Conservation (phyloP, 2,329 filamentous ascomycete genomes). For the Penicillium brasilianum region DNA sequence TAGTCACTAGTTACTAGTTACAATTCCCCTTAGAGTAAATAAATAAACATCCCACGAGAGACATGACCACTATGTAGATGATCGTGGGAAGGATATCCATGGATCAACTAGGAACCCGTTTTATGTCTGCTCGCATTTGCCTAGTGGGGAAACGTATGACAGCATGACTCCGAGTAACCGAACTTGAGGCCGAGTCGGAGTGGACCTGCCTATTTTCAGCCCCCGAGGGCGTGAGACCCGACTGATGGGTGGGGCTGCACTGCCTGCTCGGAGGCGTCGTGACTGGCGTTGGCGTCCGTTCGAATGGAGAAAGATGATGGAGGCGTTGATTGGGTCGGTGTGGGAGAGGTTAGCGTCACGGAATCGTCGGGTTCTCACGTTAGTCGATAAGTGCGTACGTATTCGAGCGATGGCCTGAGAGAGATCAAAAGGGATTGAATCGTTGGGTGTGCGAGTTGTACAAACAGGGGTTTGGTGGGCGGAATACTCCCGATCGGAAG, state of each 20-base stretch:
- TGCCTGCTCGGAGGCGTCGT: neutral
- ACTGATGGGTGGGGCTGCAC: conserved; percentile 11
- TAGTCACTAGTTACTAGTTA: too few relatives aligned
- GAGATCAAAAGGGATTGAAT: neutral
- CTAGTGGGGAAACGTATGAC: conserved; percentile 5
- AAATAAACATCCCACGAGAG: neutral
- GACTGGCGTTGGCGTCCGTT: neutral
- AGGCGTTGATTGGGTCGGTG: neutral
- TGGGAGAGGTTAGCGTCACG: conserved; percentile 2
- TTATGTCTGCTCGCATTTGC: neutral
- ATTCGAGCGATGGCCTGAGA: too few relatives aligned
- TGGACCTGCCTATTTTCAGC: conserved; percentile 19
- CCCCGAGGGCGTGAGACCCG: conserved; percentile 16
- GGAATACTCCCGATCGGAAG: neutral
- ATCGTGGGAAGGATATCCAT: neutral
- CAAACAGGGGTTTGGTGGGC: neutral
- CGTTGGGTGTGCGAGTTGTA: neutral
- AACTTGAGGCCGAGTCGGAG: conserved; percentile 5
- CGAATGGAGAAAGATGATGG: neutral
- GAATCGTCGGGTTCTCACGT: neutral
- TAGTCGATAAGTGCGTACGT: neutral
- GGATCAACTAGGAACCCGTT: conserved; percentile 1
- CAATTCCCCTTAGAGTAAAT: neutral
- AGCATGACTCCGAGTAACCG: conserved; percentile 9
- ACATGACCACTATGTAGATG: neutral